These are phyloP conservation scores for Gardenia jasminoides DNA, from an alignment of 257 asterid species.

Conservation along the genomic window DNA sequence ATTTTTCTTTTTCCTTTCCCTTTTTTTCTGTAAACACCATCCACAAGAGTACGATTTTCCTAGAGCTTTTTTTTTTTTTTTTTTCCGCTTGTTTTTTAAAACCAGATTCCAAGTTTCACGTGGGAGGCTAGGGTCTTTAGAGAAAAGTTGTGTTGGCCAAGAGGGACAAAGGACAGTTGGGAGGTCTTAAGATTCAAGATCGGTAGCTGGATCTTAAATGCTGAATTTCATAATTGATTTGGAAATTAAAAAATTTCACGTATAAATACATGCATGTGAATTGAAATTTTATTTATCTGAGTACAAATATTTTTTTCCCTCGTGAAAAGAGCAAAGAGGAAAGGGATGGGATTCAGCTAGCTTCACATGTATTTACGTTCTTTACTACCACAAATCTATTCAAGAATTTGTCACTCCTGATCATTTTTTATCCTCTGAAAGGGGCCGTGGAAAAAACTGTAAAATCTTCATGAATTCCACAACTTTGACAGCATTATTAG, in stretches of 20 bases:
- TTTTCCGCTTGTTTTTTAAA: too few relatives aligned
- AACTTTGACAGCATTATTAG: slow-evolving; percentile 43
- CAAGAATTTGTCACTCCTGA: not conserved
- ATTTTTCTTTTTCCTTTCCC: too few relatives aligned
- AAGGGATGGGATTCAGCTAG: not conserved
- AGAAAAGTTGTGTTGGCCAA: too few relatives aligned
- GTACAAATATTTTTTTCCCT: not conserved
- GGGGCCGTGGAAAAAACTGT: not conserved
- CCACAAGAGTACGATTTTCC: too few relatives aligned
- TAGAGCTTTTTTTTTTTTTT: too few relatives aligned
- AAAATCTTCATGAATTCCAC: slow-evolving; percentile 43
- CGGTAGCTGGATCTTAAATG: too few relatives aligned
- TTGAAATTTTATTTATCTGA: not conserved
- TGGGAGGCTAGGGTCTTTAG: too few relatives aligned
- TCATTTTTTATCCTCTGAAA: not conserved
- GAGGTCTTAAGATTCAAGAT: too few relatives aligned
- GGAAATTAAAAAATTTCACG: not conserved
- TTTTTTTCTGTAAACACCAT: too few relatives aligned
- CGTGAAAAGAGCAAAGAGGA: not conserved
- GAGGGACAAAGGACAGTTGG: too few relatives aligned
- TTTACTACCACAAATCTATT: not conserved
- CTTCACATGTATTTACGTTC: not conserved
- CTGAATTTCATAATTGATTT: too few relatives aligned
- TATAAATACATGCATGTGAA: not conserved
- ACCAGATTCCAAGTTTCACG: too few relatives aligned